Evolutionary conservation across 2,329 filamentous ascomycete genomes (phyloP).

Genomic region (Colletotrichum chrysophilum): DNA sequence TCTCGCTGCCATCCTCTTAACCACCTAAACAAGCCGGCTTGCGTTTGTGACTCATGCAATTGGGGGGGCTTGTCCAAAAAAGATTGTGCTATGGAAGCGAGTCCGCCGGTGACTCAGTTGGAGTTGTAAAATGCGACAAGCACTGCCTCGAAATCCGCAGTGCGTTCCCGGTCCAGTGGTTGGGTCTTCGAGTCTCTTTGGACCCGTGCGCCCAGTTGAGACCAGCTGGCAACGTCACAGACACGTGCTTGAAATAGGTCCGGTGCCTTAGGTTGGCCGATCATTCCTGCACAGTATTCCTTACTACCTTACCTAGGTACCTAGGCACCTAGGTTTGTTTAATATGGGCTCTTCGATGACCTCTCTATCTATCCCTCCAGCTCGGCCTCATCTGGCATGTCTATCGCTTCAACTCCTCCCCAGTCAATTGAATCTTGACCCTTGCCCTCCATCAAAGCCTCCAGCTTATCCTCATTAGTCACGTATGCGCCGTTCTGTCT

Average conservation of each 20-base stretch:
- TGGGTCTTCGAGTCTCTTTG: background rate
- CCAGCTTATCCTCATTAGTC: constrained; percentile 59
- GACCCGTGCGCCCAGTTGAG: background rate
- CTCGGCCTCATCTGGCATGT: background rate
- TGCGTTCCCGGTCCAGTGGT: background rate
- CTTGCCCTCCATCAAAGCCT: constrained; percentile 33
- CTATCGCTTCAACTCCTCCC: background rate
- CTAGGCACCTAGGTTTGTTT: no score
- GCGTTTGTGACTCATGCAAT: background rate
- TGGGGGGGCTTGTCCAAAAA: background rate
- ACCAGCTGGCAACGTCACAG: background rate
- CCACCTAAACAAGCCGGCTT: background rate
- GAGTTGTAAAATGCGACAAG: background rate
- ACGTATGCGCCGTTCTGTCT: constrained; percentile 44
- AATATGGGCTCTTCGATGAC: background rate
- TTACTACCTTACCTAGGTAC: no score
- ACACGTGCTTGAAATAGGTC: no score
- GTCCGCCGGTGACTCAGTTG: background rate
- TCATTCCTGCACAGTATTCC: no score
- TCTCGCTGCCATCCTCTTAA: background rate
- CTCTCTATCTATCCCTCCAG: background rate
- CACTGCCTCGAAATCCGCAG: background rate
- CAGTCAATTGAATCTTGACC: constrained; percentile 16
- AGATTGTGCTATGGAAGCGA: background rate
- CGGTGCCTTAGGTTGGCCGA: no score